phyloP scores from a whole-genome alignment of 352 stramenopile genomes.

The Blastocystis sp. region DNA sequence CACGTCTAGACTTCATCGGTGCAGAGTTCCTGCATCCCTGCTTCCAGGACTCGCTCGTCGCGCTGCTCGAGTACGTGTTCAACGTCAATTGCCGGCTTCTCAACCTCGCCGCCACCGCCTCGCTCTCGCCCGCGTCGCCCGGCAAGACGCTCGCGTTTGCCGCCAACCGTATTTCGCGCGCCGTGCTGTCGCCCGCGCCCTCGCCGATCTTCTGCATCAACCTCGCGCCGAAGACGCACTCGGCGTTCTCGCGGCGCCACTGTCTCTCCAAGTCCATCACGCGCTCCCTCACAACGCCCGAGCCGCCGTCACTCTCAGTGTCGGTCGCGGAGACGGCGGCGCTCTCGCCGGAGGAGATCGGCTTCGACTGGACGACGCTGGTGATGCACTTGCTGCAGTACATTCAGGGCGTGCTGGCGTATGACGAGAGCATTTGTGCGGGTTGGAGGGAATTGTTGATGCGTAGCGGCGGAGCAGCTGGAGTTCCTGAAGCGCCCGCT shows the following conservation, averaged over 20 bases:
- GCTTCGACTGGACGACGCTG: slow-evolving; percentile 13
- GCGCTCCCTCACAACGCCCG: background rate
- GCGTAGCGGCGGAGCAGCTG: background rate
- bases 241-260: background rate
- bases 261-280: slow-evolving; percentile 1
- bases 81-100: background rate
- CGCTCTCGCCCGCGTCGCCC: background rate
- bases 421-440: background rate
- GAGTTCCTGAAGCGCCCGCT: background rate
- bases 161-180: background rate
- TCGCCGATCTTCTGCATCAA: background rate
- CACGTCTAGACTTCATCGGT: slow-evolving; percentile 25
- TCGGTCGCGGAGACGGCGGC: background rate
- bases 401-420: slow-evolving; percentile 21
- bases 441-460: background rate
- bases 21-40: background rate
- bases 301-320: background rate
- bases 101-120: background rate
- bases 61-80: slow-evolving; percentile 4
- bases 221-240: background rate
- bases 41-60: background rate
- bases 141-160: background rate
- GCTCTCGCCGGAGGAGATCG: slow-evolving; percentile 7
- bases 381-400: slow-evolving; percentile 22
- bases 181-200: background rate